Base-by-base conservation (phyloP, 1,284 basidiomycete species). In the Phylloboletellus chloephorus region DNA sequence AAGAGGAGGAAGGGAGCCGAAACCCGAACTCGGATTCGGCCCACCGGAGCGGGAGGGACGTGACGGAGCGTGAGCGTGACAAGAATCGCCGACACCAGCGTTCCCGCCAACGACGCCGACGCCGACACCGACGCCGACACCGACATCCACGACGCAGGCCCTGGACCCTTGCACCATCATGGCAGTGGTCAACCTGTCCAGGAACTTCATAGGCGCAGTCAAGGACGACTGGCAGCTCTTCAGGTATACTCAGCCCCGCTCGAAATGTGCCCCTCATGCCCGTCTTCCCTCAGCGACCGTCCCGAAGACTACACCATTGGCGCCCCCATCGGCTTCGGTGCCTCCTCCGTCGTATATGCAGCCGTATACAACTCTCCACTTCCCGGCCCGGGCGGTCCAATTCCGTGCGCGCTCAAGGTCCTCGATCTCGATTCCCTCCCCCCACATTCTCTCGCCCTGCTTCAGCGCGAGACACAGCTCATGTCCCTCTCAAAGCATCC, bases 401-500 rank as follows among this genome's bases (percentile, higher is more conserved):
- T 73, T 26, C 76, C 84, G 5, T 89, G 86, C 52, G 88, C 89
- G 0, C 75, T 92, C 60, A 92, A 92, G 64, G 85, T 94, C 39
- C 78, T 93, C 41, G 88, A 94, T 58, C 78, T 94, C 40, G 90
- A 94, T 60, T 71, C 73, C 31, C 74, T 87, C 22, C 78, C 82
- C 1, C 82, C 69, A 2, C 73, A 72, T 34, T 77, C 87, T 0
- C 69, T 89, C 19, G 68, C 72, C 10, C 76, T 86, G 28, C 72
- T 92, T 8, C 80, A 83, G 50, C 73, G 88, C 39, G 91, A 94
- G 64, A 93, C 91, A 0, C 88, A 88, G 41, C 73, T 94, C 33
- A 94, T 94, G 91, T 90, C 88, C 3, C 72, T 94, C 2, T 88
- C 82, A n/a, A 94, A 94, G 58, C 90, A 94, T 51, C 89, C 90